phyloP scores from a whole-genome alignment of 2,329 filamentous ascomycete genomes.

The Blastomyces silverae region DNA sequence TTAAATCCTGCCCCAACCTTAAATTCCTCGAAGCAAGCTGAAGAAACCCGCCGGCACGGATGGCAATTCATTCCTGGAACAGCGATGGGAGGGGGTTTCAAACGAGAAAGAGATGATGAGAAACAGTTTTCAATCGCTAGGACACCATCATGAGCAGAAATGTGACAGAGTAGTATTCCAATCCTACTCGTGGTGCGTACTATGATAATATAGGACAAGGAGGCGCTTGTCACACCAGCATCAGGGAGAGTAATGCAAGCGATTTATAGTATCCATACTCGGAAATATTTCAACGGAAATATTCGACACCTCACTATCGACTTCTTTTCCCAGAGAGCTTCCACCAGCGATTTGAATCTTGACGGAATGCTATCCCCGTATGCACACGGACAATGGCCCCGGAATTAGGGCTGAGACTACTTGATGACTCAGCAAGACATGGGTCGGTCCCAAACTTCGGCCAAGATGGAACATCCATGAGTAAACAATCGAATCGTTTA shows the following conservation, averaged over 20 bases:
- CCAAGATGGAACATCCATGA: background rate
- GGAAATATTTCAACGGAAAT: too few species aligned
- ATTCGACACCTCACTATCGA: too few species aligned
- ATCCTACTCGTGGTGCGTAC: background rate
- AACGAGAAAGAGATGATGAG: background rate
- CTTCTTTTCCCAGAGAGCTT: too few species aligned
- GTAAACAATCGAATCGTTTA: background rate
- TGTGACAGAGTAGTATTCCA: background rate
- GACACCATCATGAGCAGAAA: background rate
- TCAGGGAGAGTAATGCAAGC: background rate
- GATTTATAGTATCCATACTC: background rate
- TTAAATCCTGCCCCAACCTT: too few species aligned
- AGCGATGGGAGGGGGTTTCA: background rate
- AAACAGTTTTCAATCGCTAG: background rate
- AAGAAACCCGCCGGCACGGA: background rate
- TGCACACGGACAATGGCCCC: background rate
- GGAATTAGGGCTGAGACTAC: background rate
- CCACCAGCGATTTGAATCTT: too few species aligned
- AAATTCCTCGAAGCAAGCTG: background rate
- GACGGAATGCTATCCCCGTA: too few species aligned
- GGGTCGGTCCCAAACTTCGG: background rate
- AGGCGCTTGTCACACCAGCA: background rate
- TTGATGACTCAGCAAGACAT: constrained; percentile 1
- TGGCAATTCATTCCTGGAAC: background rate
- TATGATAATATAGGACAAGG: background rate